phyloP scores from a whole-genome alignment of 2,329 filamentous ascomycete species.

The Fusarium sp. region DNA sequence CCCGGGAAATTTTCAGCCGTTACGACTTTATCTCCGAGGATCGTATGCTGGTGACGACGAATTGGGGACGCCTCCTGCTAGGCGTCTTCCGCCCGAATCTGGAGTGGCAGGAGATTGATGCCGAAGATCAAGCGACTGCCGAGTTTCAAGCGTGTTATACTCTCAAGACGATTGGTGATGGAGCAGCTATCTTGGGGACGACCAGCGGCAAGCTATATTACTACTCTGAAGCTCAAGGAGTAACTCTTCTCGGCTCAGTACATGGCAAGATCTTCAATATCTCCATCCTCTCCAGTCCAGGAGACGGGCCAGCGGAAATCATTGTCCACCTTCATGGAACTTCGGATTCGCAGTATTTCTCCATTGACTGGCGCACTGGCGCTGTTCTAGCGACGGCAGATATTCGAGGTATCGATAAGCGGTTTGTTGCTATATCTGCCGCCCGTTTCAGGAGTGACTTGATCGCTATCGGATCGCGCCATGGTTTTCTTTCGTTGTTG shows the following conservation, averaged over 20 bases:
- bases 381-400: constrained; percentile 49
- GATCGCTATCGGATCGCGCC: constrained; percentile 66
- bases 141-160: constrained; percentile 64
- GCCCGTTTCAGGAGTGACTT: constrained; percentile 58
- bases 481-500: constrained; percentile 61
- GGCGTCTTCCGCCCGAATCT: constrained; percentile 54
- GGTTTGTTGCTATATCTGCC: constrained; percentile 65
- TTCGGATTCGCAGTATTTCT: constrained; percentile 59
- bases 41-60: constrained; percentile 69
- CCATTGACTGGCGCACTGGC: constrained; percentile 53
- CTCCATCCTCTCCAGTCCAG: constrained; percentile 54
- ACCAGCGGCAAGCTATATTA: constrained; percentile 63
- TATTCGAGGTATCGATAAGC: constrained; percentile 59
- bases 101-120: constrained; percentile 60
- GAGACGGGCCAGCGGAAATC: constrained; percentile 49
- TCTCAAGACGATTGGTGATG: constrained; percentile 56
- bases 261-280: constrained; percentile 66
- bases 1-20: constrained; percentile 66
- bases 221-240: constrained; percentile 52
- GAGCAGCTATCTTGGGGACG: constrained; percentile 63
- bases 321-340: constrained; percentile 63
- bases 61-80: constrained; percentile 70
- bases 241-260: constrained; percentile 56
- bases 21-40: constrained; percentile 72
- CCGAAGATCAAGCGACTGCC: constrained; percentile 52